Evolutionary conservation across 2,329 filamentous ascomycete genomes (phyloP).

Genomic region (Beauveria sp.): DNA sequence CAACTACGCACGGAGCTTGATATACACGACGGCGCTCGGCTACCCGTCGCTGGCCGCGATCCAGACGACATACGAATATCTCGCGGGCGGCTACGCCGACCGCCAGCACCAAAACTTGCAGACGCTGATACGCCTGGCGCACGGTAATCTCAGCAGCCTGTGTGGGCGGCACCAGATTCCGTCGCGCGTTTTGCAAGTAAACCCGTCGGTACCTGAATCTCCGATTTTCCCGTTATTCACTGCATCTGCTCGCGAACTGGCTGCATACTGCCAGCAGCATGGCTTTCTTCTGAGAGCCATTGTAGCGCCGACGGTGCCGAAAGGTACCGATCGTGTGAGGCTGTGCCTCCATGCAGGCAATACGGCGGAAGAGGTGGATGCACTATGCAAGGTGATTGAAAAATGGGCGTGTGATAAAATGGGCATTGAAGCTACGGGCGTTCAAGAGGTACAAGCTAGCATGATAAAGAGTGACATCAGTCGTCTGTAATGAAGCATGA

Average conservation of each 20-base stretch:
- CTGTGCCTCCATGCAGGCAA: conserved; percentile 64
- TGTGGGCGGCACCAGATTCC: conserved; percentile 14
- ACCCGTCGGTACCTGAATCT: conserved; percentile 36
- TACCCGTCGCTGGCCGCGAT: conserved; percentile 54
- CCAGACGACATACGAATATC: conserved; percentile 46
- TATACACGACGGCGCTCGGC: conserved; percentile 65
- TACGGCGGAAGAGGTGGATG: conserved; percentile 47
- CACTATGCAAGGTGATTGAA: conserved; percentile 39
- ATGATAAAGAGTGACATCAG: background rate
- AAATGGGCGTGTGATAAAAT: conserved; percentile 33
- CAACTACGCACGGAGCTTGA: conserved; percentile 68
- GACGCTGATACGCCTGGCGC: conserved; percentile 29
- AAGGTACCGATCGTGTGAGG: conserved; percentile 54
- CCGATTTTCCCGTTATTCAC: conserved; percentile 60
- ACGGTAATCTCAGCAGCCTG: conserved; percentile 35
- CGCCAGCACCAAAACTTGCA: conserved; percentile 24
- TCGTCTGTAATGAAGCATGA: background rate
- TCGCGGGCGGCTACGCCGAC: conserved; percentile 43
- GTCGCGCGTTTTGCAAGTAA: conserved; percentile 26
- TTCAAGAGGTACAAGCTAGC: background rate
- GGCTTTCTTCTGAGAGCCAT: conserved; percentile 58
- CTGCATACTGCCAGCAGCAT: conserved; percentile 48
- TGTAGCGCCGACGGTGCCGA: conserved; percentile 60
- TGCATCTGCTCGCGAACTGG: conserved; percentile 47
- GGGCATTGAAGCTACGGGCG: background rate